These are phyloP conservation scores for Curvularia sp. DNA, from an alignment of 2,329 filamentous ascomycete species.

Conservation along the genomic window DNA sequence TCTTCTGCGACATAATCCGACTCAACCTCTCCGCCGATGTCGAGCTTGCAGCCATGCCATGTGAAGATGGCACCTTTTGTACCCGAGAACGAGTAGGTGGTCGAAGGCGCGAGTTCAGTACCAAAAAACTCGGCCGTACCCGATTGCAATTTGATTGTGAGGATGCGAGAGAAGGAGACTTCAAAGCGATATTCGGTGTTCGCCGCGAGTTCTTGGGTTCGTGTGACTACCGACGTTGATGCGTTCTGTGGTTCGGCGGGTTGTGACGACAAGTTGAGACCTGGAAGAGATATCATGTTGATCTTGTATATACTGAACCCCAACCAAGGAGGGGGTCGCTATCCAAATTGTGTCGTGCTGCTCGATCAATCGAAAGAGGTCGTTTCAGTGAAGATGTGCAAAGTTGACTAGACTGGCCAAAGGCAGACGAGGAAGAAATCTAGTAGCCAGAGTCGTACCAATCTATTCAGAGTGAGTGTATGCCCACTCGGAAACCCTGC, in stretches of 20 bases:
- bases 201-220: slow-evolving; percentile 54
- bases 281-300: slow-evolving; percentile 54
- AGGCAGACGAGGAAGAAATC: not conserved
- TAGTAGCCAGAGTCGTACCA: not conserved
- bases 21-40: slow-evolving; percentile 74
- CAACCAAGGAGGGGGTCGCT: too few relatives aligned
- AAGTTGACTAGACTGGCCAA: not conserved
- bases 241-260: slow-evolving; percentile 35
- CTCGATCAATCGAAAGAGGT: not conserved
- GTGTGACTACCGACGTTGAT: slow-evolving; percentile 34
- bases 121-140: slow-evolving; percentile 95
- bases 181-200: slow-evolving; percentile 57
- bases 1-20: slow-evolving; percentile 76
- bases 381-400: not conserved
- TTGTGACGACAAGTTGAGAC: slow-evolving; percentile 53
- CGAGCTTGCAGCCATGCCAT: slow-evolving; percentile 87
- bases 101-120: slow-evolving; percentile 84
- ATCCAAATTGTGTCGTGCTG: not conserved
- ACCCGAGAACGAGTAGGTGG: slow-evolving; percentile 80
- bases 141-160: slow-evolving; percentile 67
- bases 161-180: slow-evolving; percentile 44
- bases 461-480: not conserved
- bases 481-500: too few relatives aligned
- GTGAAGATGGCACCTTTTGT: slow-evolving; percentile 89
- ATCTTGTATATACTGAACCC: not conserved